phyloP scores from a whole-genome alignment of 441 rosid species.

The Gossypium davidsonii region DNA sequence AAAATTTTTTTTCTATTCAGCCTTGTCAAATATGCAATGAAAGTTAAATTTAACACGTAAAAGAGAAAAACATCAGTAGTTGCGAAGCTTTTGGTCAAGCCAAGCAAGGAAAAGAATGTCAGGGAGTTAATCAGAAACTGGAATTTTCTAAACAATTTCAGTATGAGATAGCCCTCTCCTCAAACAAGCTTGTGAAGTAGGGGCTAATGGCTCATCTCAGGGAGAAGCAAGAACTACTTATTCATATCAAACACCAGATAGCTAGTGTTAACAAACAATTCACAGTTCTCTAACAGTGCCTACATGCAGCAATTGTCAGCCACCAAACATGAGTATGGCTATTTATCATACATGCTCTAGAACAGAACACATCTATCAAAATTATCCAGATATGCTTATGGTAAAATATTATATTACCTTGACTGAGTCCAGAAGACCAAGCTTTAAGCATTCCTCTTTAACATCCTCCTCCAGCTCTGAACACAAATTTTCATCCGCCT shows the following conservation, averaged over 20 bases:
- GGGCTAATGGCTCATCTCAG: background rate
- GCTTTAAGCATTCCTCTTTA: constrained; percentile 74
- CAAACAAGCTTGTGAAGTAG: background rate
- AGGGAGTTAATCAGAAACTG: background rate
- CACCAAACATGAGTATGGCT: background rate
- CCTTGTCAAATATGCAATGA: background rate
- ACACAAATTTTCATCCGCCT: constrained; percentile 73
- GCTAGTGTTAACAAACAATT: background rate
- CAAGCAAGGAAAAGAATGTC: background rate
- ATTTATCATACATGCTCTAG: background rate
- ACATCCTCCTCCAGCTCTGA: constrained; percentile 77
- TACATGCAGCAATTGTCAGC: constrained; percentile 5
- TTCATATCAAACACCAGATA: background rate
- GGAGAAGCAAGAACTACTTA: background rate
- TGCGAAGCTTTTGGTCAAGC: background rate
- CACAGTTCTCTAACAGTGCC: background rate
- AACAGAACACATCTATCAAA: background rate
- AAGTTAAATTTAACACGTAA: background rate
- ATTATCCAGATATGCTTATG: constrained; percentile 1
- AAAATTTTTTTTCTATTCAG: background rate
- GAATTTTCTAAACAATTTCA: background rate
- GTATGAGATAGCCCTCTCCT: background rate
- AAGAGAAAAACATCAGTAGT: background rate
- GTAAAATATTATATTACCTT: constrained; percentile 47
- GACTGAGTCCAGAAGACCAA: constrained; percentile 75